Percentiles rank a stretch among this genome's conserved stretches.
These are phyloP conservation scores for Quercus suber DNA, from an alignment of 306 rosid species.

Conservation along the genomic window DNA sequence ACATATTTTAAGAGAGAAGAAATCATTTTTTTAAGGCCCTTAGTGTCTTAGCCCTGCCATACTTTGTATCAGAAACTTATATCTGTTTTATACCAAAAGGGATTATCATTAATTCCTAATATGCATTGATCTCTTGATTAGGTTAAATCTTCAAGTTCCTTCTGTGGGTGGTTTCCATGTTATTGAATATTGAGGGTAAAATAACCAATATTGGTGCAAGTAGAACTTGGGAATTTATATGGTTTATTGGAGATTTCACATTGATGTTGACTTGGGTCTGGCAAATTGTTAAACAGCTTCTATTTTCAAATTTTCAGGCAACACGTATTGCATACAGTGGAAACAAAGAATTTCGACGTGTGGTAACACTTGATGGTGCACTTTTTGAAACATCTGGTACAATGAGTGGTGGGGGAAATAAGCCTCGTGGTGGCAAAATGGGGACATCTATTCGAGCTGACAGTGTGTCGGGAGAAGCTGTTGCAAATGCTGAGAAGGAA, in stretches of 20 bases:
- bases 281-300: constrained; percentile 17
- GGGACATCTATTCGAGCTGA: constrained; percentile 81
- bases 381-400: constrained; percentile 89
- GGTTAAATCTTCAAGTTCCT: neutral
- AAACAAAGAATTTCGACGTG: constrained; percentile 67
- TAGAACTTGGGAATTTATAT: neutral
- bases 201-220: constrained; percentile 2
- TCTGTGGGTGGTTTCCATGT: neutral
- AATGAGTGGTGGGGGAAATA: constrained; percentile 92
- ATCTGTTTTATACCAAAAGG: neutral
- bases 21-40: neutral
- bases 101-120: neutral
- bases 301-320: constrained; percentile 53
- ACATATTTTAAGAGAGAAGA: neutral
- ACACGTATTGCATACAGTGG: constrained; percentile 74
- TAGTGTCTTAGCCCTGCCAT: too few species aligned
- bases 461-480: constrained; percentile 77
- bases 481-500: constrained; percentile 74
- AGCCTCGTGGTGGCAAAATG: constrained; percentile 96
- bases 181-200: neutral
- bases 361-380: constrained; percentile 93
- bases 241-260: neutral
- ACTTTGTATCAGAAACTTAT: neutral
- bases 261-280: neutral
- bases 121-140: neutral